Conservation (phyloP, 768 basidiomycete species). For the Russula sp. region DNA sequence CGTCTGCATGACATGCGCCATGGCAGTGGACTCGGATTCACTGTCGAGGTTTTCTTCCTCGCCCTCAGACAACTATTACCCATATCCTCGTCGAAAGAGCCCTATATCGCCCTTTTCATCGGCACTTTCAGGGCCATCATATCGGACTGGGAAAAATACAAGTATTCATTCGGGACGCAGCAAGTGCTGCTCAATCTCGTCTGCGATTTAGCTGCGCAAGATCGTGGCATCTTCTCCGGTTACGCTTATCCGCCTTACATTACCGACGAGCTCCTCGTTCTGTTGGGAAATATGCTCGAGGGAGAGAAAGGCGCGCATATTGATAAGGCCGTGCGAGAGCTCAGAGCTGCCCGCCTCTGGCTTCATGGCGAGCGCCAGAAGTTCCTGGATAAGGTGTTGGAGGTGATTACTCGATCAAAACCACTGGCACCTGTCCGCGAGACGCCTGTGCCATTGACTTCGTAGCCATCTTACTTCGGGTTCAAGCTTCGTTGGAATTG, state of each 20-base stretch:
- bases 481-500: not conserved
- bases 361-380: not conserved
- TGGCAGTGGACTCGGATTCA: constrained; percentile 14
- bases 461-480: not conserved
- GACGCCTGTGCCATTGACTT: not conserved
- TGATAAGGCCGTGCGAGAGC: not conserved
- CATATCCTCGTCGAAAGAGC: not conserved
- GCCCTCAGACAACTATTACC: not conserved
- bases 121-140: constrained; percentile 15
- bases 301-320: constrained; percentile 2
- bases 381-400: not conserved
- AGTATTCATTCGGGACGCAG: constrained; percentile 16
- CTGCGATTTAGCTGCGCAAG: constrained; percentile 24
- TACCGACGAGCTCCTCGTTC: constrained; percentile 2
- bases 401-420: not conserved
- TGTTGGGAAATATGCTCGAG: constrained; percentile 8
- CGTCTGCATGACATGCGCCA: constrained; percentile 5
- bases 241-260: not conserved
- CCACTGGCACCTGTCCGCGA: not conserved
- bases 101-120: constrained; percentile 2
- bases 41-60: constrained; percentile 17
- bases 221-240: not conserved
- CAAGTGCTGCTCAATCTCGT: constrained; percentile 33
- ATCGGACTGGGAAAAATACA: constrained; percentile 14
- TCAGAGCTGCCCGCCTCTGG: not conserved